Evolutionary conservation across 768 basidiomycete genomes (phyloP), one percentile per base, ranked within the genome.

Genomic region (Glaciozyma martinii): DNA sequence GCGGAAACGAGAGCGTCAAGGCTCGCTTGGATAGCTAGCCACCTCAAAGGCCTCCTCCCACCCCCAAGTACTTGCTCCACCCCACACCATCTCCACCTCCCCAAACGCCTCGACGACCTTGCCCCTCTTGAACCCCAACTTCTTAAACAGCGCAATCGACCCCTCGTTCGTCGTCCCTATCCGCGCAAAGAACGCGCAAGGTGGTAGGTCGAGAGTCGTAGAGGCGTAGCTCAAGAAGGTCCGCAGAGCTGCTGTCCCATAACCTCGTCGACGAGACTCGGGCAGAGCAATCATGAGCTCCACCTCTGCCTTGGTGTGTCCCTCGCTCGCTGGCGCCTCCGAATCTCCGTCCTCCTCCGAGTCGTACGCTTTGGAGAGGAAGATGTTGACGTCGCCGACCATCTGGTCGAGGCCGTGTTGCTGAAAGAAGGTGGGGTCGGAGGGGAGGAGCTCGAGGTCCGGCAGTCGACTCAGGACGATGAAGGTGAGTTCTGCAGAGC

Each of bases 331-430:
- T 73, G 74, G 3, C 71, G 77, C 77, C 15, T 68, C 69, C 25
- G 73, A 70, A 15, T 63, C 40, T 5, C 56, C 47, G 0, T 60
- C 55, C 71, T 40, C 67, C 75, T 23, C 69, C 54, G 85, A 84
- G n/a, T 47, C 49, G 49, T 50, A 50, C 49, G 25, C n/a, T 13
- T 50, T n/a, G 54, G 86, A 86, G 50, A 94, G 77, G 75, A 95
- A 95, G 32, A 95, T 77, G 75, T 95, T 95, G 43, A 91, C 90
- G 74, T 97, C 93, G 40, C 93, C 93, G 25, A 93, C 78, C 90
- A 94, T 92, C 15, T 80, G 82, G 65, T 80, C 73, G 46, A 71
- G 79, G 68, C 63, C 79, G 75, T 56, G 73, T 33, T 59, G 63
- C 0, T 42, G 25, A 13, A 75, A 62, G 23, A 66, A 60, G 9